Percentiles rank a stretch among this genome's conserved stretches.
phyloP scores from a whole-genome alignment of 2,329 filamentous ascomycete species.

The Huntiella savannae region DNA sequence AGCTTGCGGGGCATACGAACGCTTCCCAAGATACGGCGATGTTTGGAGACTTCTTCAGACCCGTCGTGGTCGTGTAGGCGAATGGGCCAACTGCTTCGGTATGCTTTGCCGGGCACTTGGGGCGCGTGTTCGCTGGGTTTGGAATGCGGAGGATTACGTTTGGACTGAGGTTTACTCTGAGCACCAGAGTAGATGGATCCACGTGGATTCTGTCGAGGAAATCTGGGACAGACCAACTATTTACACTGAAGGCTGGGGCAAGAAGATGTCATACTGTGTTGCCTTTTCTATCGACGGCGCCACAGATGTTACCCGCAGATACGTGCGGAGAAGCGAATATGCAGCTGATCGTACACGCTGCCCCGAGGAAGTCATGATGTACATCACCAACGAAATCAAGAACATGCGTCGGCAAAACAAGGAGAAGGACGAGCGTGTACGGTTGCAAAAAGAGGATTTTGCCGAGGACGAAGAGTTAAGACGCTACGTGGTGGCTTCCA shows the following conservation, averaged over 20 bases:
- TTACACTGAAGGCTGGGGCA: slow-evolving; percentile 87
- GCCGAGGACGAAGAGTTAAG: slow-evolving; percentile 58
- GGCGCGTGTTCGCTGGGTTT: slow-evolving; percentile 85
- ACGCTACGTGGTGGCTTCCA: slow-evolving; percentile 52
- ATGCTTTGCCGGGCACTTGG: slow-evolving; percentile 93
- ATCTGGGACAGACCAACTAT: slow-evolving; percentile 86
- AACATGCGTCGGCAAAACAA: slow-evolving; percentile 66
- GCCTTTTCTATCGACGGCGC: slow-evolving; percentile 83
- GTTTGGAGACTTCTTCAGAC: slow-evolving; percentile 85
- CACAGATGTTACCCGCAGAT: slow-evolving; percentile 45
- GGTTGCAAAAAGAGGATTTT: slow-evolving; percentile 61
- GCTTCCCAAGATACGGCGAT: slow-evolving; percentile 87
- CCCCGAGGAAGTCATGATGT: slow-evolving; percentile 75
- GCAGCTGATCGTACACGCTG: slow-evolving; percentile 59
- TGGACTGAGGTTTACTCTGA: slow-evolving; percentile 97
- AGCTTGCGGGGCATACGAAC: slow-evolving; percentile 59
- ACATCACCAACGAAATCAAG: slow-evolving; percentile 83
- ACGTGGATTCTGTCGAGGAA: slow-evolving; percentile 87
- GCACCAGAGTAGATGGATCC: slow-evolving; percentile 86
- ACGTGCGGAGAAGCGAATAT: slow-evolving; percentile 53
- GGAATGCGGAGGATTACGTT: slow-evolving; percentile 93
- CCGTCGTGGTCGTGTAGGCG: slow-evolving; percentile 66
- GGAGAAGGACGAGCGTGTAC: slow-evolving; percentile 68
- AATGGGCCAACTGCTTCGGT: slow-evolving; percentile 97
- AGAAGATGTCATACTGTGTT: slow-evolving; percentile 92